A percentile compares a stretch with the other conserved stretches of the same genome.
Evolutionary conservation across 1,139 yeast genomes (phyloP).

Genomic region (Pichia sp.): DNA sequence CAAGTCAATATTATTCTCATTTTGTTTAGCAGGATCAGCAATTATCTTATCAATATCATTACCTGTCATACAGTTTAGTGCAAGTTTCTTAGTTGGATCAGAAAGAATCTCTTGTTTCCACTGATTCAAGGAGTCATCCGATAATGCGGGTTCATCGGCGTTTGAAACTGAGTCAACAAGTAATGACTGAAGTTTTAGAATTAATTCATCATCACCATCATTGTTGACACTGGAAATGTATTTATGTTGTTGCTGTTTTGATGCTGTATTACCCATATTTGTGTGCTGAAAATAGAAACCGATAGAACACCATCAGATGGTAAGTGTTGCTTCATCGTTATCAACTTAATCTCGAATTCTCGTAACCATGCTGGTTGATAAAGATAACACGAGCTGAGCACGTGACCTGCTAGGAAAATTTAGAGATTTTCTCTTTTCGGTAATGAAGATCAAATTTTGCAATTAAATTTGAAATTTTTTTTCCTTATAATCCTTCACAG

Average conservation of each 20-base stretch:
- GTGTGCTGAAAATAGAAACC: no score
- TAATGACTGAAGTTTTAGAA: conserved; percentile 24
- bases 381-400: no score
- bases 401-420: no score
- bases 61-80: conserved; percentile 51
- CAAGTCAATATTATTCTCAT: conserved; percentile 38
- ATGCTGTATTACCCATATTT: conserved; percentile 25
- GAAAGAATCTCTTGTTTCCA: conserved; percentile 47
- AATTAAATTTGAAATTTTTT: no score
- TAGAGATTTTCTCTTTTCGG: no score
- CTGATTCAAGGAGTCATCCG: conserved; percentile 29
- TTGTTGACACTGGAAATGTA: conserved; percentile 10
- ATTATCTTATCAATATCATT: conserved; percentile 42
- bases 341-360: no score
- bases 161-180: conserved; percentile 7
- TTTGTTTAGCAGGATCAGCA: conserved; percentile 31
- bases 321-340: no score
- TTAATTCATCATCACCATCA: conserved; percentile 26
- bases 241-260: conserved; percentile 21
- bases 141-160: conserved; percentile 20
- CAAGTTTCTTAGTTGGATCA: conserved; percentile 51
- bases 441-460: no score
- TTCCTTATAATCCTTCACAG: neutral
- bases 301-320: no score
- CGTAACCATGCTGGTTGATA: no score